Conservation (phyloP, 805 yeast species). For the Allodekkera sacchari region DNA sequence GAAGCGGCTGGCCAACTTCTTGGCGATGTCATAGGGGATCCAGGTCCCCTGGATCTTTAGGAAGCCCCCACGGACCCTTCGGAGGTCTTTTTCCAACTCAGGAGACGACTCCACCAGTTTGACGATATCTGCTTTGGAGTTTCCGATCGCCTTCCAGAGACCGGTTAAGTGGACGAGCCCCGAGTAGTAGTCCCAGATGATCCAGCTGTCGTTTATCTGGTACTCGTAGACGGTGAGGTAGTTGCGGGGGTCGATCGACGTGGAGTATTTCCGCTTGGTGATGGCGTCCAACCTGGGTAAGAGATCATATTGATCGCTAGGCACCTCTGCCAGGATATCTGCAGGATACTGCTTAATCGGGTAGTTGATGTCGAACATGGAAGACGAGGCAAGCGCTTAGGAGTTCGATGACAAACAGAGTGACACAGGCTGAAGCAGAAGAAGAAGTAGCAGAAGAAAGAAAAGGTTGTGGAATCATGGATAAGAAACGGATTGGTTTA, state of each 20-base stretch:
- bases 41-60: conserved; percentile 92
- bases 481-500: too few relatives aligned
- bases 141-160: conserved; percentile 71
- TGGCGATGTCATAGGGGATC: conserved; percentile 69
- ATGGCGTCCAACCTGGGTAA: conserved; percentile 15
- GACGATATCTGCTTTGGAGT: conserved; percentile 69
- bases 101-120: conserved; percentile 61
- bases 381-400: background rate
- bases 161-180: conserved; percentile 87
- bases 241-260: conserved; percentile 65
- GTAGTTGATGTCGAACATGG: conserved; percentile 9
- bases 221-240: conserved; percentile 68
- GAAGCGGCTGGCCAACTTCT: conserved; percentile 58
- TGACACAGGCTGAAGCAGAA: too few relatives aligned
- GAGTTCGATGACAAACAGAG: too few relatives aligned
- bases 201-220: conserved; percentile 58
- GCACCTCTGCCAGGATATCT: conserved; percentile 8
- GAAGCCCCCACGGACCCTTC: conserved; percentile 83
- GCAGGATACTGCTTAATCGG: conserved; percentile 17
- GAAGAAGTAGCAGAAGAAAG: too few relatives aligned
- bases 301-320: conserved; percentile 14
- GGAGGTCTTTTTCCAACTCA: conserved; percentile 50
- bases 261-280: conserved; percentile 48
- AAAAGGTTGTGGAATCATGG: too few relatives aligned
- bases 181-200: conserved; percentile 79